These are phyloP conservation scores for Aspergillus sp. DNA, from an alignment of 2,329 filamentous ascomycete species.

Conservation along the genomic window DNA sequence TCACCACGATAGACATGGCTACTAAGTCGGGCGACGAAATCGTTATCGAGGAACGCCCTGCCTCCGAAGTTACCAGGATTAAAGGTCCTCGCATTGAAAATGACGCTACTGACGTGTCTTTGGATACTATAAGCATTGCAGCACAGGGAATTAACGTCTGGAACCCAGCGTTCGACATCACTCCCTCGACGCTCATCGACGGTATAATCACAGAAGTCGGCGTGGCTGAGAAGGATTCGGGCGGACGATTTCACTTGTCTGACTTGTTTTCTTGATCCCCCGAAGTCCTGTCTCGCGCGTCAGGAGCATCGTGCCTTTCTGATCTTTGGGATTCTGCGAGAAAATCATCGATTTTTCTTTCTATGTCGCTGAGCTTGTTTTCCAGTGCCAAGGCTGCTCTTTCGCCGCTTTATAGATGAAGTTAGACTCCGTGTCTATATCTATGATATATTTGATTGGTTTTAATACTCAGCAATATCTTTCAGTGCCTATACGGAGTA, in stretches of 20 bases:
- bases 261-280: neutral
- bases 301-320: neutral
- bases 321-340: constrained; percentile 4
- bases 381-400: constrained; percentile 48
- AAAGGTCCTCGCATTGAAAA: constrained; percentile 64
- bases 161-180: constrained; percentile 97
- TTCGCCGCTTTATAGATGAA: constrained; percentile 39
- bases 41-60: constrained; percentile 78
- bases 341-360: constrained; percentile 41
- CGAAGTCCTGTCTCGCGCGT: neutral
- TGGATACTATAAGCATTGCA: constrained; percentile 69
- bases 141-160: constrained; percentile 71
- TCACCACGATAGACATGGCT: constrained; percentile 82
- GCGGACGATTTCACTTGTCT: constrained; percentile 59
- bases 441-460: neutral
- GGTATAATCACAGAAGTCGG: constrained; percentile 90
- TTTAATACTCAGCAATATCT: constrained; percentile 7
- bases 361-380: constrained; percentile 45
- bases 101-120: constrained; percentile 38
- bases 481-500: constrained; percentile 7
- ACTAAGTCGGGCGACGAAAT: constrained; percentile 73
- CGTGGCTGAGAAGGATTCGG: constrained; percentile 65
- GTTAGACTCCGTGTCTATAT: neutral
- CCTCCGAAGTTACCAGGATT: constrained; percentile 74
- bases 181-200: constrained; percentile 79